Conservation (phyloP, 2,329 filamentous ascomycete species). For the Fusarium sp. region DNA sequence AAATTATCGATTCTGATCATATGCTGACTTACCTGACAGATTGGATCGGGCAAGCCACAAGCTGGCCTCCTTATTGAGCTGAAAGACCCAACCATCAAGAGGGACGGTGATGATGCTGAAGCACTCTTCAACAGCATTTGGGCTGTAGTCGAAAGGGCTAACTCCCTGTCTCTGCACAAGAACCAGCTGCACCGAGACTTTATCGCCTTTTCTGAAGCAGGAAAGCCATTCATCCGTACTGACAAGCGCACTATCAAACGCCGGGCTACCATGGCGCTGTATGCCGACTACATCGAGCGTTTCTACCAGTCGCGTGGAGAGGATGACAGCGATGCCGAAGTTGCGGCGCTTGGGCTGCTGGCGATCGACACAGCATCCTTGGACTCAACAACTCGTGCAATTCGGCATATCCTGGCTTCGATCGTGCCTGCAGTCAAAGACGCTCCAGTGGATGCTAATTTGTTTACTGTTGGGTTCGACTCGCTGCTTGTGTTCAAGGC, state of each 20-base stretch:
- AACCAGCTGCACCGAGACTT: conserved; percentile 55
- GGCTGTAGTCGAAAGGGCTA: conserved; percentile 56
- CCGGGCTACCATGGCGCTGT: conserved; percentile 52
- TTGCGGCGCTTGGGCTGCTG: background rate
- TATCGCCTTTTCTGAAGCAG: conserved; percentile 53
- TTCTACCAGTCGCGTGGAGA: conserved; percentile 49
- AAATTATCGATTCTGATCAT: too few relatives aligned
- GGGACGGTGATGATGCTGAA: conserved; percentile 16
- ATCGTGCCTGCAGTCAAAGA: background rate
- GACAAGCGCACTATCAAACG: conserved; percentile 59
- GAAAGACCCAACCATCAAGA: conserved; percentile 35
- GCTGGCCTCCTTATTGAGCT: conserved; percentile 45
- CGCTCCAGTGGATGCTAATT: background rate
- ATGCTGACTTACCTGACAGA: background rate
- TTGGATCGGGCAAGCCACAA: conserved; percentile 39
- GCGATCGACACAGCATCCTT: background rate
- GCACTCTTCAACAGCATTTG: conserved; percentile 56
- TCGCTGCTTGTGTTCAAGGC: background rate
- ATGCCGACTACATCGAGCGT: conserved; percentile 57
- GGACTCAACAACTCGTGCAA: background rate
- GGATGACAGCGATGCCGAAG: background rate
- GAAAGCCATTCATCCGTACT: conserved; percentile 57
- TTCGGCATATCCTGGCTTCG: background rate
- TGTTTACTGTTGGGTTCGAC: background rate
- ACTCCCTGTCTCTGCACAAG: conserved; percentile 52